phyloP scores from a whole-genome alignment of 495 filamentous ascomycete genomes.

The Talaromyces thailandensis region DNA sequence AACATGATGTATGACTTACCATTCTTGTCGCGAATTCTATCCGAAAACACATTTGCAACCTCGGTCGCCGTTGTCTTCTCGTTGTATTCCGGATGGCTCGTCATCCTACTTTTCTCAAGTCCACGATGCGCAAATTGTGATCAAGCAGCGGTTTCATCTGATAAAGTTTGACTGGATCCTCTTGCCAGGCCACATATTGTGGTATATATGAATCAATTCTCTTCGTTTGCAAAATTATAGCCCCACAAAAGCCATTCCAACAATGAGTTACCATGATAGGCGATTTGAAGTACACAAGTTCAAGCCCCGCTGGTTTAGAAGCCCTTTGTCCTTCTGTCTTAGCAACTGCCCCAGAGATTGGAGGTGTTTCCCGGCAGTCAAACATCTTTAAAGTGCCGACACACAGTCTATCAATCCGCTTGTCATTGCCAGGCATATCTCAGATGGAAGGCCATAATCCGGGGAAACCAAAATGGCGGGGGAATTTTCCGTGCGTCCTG shows the following conservation, averaged over 20 bases:
- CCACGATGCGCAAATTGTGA: background rate
- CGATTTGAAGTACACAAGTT: background rate
- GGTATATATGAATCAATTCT: background rate
- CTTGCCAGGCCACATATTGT: background rate
- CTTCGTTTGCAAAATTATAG: background rate
- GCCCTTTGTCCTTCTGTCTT: background rate
- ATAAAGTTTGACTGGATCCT: background rate
- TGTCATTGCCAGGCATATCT: background rate
- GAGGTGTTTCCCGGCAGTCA: background rate
- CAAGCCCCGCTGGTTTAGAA: background rate
- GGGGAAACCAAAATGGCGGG: background rate
- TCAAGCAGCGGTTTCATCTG: background rate
- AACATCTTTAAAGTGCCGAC: background rate
- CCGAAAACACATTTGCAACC: constrained; percentile 31
- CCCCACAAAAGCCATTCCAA: background rate
- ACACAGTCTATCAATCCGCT: background rate
- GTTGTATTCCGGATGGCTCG: constrained; percentile 30
- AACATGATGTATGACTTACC: constrained; percentile 11
- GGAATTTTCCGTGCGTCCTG: background rate
- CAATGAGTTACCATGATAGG: background rate
- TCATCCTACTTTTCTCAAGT: background rate
- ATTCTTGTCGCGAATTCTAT: constrained; percentile 25
- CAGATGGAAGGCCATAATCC: background rate
- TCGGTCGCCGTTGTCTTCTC: constrained; percentile 31
- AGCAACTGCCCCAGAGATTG: background rate